phyloP scores from a whole-genome alignment of 1,284 basidiomycete species.

The Malassezia furfur region DNA sequence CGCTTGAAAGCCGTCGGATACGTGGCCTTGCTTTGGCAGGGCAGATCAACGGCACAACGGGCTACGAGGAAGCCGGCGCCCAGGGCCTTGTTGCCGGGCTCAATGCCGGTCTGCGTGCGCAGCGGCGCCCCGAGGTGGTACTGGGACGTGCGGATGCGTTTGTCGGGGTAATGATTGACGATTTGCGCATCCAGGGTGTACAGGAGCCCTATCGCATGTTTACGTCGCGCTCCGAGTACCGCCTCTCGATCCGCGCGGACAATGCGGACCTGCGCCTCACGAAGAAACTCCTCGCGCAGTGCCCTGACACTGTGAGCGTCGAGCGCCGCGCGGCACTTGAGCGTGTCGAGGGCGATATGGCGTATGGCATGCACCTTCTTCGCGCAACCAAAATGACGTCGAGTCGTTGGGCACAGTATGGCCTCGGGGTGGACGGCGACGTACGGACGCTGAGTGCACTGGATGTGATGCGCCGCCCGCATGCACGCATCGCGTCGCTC shows the following conservation, averaged over 20 bases:
- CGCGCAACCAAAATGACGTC: slow-evolving; percentile 46
- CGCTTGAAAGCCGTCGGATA: slow-evolving; percentile 74
- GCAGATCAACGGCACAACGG: slow-evolving; percentile 59
- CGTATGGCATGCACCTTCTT: slow-evolving; percentile 54
- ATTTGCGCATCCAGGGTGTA: slow-evolving; percentile 72
- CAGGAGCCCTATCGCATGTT: slow-evolving; percentile 92
- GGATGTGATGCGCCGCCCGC: slow-evolving; percentile 63
- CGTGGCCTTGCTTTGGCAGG: slow-evolving; percentile 42
- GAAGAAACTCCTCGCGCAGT: slow-evolving; percentile 50
- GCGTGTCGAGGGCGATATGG: slow-evolving; percentile 54
- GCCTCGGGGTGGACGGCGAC: slow-evolving; percentile 44
- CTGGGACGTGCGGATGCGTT: slow-evolving; percentile 73
- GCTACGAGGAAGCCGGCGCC: slow-evolving; percentile 82
- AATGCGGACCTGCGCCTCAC: slow-evolving; percentile 77
- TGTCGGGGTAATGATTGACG: slow-evolving; percentile 80
- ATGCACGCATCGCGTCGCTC: slow-evolving; percentile 54
- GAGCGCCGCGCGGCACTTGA: slow-evolving; percentile 52
- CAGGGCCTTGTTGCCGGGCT: slow-evolving; percentile 75
- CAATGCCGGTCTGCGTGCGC: slow-evolving; percentile 68
- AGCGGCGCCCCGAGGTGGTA: slow-evolving; percentile 55
- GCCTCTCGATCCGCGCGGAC: slow-evolving; percentile 73
- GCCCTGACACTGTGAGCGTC: slow-evolving; percentile 59
- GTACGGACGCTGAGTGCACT: slow-evolving; percentile 56
- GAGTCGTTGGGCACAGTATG: slow-evolving; percentile 42
- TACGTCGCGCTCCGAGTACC: slow-evolving; percentile 77